Evolutionary conservation across 805 yeast species (phyloP), one percentile per base, ranked within the genome.

Genomic region (Yarrowia sp.): DNA sequence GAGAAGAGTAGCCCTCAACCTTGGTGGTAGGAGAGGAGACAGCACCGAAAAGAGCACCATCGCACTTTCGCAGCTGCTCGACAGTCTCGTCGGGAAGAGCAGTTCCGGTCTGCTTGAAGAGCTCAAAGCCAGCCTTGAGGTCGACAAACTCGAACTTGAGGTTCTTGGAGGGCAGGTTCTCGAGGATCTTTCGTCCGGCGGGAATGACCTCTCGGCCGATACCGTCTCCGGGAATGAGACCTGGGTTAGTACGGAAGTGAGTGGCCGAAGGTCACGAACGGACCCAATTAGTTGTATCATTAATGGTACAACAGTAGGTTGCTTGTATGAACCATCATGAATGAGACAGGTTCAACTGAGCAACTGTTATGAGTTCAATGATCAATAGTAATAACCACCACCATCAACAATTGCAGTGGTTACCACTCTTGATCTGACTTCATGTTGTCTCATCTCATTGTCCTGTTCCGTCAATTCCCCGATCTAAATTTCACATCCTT

Each of bases 171-270:
- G 93, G 92, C 66, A 95, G 83, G 67, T 86, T 87, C 78, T 93
- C 93, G 71, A 95, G 82, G 35, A 95, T 84, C 68, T 90, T 89
- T 71, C 85, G 84, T 71, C 99, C 99, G 48, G 98, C 78, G 67
- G 99, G 99, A 67, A 95, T 92, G 53, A 95, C 99, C 79, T 95
- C 99, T 73, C 89, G 86, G 65, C 99, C 99, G 71, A 95, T 95
- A 69, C 99, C 99, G 76, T 95, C 99, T 75, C 99, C 99, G 62
- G 99, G 97, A 71, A 95, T 92, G 74, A 95, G 83, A 66, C 90
- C 88, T 62, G 51, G 18, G 58, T 50, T 48, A 66, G 67, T 17
- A 3, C 13, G 42, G 17, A 3, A 22, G 28, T 22, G 28, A 22
- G 28, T 22, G 45, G 7, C 45, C 31, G 28, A 18, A 39, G 43